A percentile compares a stretch with the other conserved stretches of the same genome.
Conservation (phyloP, 179 eudicot species). For the Silene coronaria region DNA sequence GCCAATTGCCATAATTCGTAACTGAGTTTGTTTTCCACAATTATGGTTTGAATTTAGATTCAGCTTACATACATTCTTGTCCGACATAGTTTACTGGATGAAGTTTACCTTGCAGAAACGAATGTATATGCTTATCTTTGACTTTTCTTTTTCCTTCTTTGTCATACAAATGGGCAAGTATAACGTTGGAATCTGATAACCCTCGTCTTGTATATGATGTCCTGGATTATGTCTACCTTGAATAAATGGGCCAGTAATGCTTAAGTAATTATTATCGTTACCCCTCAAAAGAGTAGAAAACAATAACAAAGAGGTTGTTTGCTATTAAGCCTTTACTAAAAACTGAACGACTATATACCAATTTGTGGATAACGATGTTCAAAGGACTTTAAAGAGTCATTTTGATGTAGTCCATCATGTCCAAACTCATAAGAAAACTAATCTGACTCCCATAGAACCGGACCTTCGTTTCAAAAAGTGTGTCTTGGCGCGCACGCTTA, state of each 20-base stretch:
- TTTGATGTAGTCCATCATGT: no score
- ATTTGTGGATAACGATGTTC: not conserved
- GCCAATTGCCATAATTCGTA: conserved; percentile 17
- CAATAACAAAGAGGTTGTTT: not conserved
- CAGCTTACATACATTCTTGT: not conserved
- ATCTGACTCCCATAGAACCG: no score
- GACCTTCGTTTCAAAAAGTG: no score
- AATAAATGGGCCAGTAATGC: not conserved
- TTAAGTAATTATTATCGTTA: not conserved
- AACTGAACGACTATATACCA: not conserved
- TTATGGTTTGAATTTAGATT: conserved; percentile 2
- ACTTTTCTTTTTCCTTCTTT: not conserved
- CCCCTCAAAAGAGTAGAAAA: not conserved
- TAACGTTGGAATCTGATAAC: not conserved
- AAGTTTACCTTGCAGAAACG: not conserved
- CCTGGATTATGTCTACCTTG: not conserved
- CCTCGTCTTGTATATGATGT: not conserved
- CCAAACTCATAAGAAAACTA: no score
- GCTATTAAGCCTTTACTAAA: not conserved
- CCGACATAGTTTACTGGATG: not conserved
- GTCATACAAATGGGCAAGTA: not conserved
- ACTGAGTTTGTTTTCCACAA: not conserved
- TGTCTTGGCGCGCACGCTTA: no score
- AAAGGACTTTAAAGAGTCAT: no score
- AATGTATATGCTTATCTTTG: not conserved